Conservation (phyloP, 495 filamentous ascomycete species). For the Penicillium turbatum region DNA sequence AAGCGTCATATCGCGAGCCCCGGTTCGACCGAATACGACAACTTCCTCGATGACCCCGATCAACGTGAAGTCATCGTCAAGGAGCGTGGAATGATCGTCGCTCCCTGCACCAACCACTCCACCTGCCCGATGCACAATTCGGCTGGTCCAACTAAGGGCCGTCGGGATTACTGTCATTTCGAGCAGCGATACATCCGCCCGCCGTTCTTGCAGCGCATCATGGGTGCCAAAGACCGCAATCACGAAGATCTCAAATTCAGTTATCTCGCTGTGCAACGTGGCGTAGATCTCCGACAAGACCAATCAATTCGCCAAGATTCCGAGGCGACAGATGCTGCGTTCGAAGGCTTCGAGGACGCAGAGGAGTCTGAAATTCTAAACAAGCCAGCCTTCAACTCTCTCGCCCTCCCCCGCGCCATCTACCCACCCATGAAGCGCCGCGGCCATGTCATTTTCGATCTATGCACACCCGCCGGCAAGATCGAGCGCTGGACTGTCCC, state of each 20-base stretch:
- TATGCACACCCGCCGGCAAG: conserved; percentile 80
- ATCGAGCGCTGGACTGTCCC: conserved; percentile 96
- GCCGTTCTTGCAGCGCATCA: conserved; percentile 71
- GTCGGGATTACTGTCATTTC: conserved; percentile 91
- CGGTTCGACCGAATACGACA: conserved; percentile 44
- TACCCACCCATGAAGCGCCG: conserved; percentile 78
- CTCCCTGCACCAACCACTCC: conserved; percentile 88
- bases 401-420: conserved; percentile 73
- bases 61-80: conserved; percentile 43
- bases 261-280: conserved; percentile 83
- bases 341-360: conserved; percentile 45
- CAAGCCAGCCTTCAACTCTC: conserved; percentile 43
- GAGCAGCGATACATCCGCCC: conserved; percentile 83
- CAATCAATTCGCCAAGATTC: conserved; percentile 39
- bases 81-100: conserved; percentile 86
- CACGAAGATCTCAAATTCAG: conserved; percentile 89
- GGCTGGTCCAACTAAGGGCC: conserved; percentile 60
- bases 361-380: conserved; percentile 11
- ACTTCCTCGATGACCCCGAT: conserved; percentile 33
- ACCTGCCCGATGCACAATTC: conserved; percentile 83
- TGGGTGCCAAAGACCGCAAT: conserved; percentile 66
- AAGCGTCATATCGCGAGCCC: conserved; percentile 70
- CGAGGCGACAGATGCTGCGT: conserved; percentile 46
- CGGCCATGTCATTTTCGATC: conserved; percentile 81
- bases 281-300: conserved; percentile 49